Evolutionary conservation across 129 eudicot species (phyloP).

Genomic region (Artemisia annua): DNA sequence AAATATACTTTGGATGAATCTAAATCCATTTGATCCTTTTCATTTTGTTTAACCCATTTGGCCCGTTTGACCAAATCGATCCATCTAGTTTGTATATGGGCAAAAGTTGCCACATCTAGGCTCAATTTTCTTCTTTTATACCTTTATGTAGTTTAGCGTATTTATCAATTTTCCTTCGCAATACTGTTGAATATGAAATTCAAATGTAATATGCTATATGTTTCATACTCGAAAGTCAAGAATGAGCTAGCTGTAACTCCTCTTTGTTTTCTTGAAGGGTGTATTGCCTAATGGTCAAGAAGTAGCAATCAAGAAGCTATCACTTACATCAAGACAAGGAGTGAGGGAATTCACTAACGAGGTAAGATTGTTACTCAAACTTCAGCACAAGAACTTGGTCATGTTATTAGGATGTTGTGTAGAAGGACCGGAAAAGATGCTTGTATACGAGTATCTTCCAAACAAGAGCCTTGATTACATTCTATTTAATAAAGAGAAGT

Average conservation of each 20-base stretch:
- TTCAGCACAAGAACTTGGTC: constrained; percentile 83
- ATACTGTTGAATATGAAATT: too few species aligned
- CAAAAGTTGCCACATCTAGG: too few species aligned
- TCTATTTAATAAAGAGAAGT: constrained; percentile 61
- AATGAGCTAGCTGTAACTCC: not conserved
- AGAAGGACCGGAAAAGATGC: constrained; percentile 93
- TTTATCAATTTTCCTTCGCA: too few species aligned
- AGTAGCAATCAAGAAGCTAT: constrained; percentile 85
- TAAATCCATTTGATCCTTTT: too few species aligned
- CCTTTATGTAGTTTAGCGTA: too few species aligned
- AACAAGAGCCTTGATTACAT: constrained; percentile 81
- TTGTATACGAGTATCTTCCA: constrained; percentile 83
- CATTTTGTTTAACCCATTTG: too few species aligned
- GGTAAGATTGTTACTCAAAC: constrained; percentile 65
- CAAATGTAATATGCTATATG: too few species aligned
- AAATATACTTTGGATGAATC: too few species aligned
- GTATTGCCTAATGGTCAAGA: constrained; percentile 74
- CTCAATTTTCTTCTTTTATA: too few species aligned
- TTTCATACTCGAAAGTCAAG: not conserved
- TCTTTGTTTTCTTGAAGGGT: constrained; percentile 50
- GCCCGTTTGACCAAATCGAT: too few species aligned
- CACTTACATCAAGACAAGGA: constrained; percentile 77
- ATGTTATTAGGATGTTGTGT: constrained; percentile 81
- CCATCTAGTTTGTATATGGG: too few species aligned
- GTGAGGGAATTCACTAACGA: constrained; percentile 74